Percentiles rank a stretch among this genome's conserved stretches.
Evolutionary conservation across 805 yeast genomes (phyloP).

Genomic region (Hanseniaspora pseudoguilliermondii): DNA sequence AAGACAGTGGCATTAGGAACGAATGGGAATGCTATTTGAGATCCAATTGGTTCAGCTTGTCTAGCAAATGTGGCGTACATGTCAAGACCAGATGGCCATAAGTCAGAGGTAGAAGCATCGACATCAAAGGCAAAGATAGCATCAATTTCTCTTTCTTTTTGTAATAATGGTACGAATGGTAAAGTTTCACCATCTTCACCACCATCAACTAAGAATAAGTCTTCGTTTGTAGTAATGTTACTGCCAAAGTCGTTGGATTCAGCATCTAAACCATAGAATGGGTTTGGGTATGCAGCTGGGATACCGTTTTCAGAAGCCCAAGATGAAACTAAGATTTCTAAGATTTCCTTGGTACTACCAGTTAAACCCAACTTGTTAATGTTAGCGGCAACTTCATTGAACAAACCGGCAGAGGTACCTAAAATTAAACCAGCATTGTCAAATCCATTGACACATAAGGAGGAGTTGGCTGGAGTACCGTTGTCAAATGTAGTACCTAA

Average conservation of each 20-base stretch:
- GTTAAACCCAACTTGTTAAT: constrained; percentile 18
- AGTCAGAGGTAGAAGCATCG: constrained; percentile 48
- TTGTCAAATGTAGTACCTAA: constrained; percentile 53
- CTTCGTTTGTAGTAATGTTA: constrained; percentile 32
- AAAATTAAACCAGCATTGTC: constrained; percentile 73
- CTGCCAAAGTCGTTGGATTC: constrained; percentile 19
- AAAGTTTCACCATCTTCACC: constrained; percentile 59
- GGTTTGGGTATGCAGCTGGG: constrained; percentile 67
- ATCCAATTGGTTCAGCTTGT: constrained; percentile 41
- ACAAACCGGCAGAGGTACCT: constrained; percentile 74
- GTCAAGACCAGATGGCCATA: constrained; percentile 61
- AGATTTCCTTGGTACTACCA: constrained; percentile 35
- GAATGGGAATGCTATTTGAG: constrained; percentile 60
- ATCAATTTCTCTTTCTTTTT: constrained; percentile 49
- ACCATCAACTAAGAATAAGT: constrained; percentile 53
- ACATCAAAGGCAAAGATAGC: constrained; percentile 54
- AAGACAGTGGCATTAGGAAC: constrained; percentile 64
- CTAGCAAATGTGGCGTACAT: constrained; percentile 44
- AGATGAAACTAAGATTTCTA: constrained; percentile 36
- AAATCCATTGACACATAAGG: constrained; percentile 54
- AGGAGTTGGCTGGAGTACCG: constrained; percentile 40
- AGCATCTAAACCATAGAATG: constrained; percentile 39
- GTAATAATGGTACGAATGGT: constrained; percentile 50
- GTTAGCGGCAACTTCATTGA: constrained; percentile 41
- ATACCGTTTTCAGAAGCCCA: constrained; percentile 45